These are phyloP conservation scores for Akanthomyces muscarius DNA, from an alignment of 2,329 filamentous ascomycete genomes.

Conservation along the genomic window DNA sequence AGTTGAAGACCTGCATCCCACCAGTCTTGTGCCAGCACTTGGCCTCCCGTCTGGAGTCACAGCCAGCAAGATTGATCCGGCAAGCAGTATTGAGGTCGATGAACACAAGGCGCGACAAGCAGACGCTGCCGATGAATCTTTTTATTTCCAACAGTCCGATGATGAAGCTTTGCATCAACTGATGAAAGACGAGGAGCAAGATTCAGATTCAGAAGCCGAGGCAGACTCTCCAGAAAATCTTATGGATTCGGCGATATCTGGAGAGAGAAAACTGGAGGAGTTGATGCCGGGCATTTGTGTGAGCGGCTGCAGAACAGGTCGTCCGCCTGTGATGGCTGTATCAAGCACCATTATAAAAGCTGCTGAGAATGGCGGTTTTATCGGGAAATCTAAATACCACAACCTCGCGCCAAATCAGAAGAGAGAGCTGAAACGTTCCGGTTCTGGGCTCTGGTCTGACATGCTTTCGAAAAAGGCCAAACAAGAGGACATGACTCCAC, in stretches of 20 bases:
- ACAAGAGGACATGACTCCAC: not conserved
- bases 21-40: constrained; percentile 52
- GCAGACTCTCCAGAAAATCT: not conserved
- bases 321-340: constrained; percentile 36
- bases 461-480: constrained; percentile 9
- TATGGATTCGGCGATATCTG: not conserved
- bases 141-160: constrained; percentile 50
- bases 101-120: constrained; percentile 52
- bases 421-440: constrained; percentile 18
- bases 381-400: constrained; percentile 23
- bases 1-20: constrained; percentile 80
- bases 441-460: constrained; percentile 11
- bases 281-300: constrained; percentile 35
- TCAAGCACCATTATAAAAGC: constrained; percentile 35
- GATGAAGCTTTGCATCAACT: constrained; percentile 42
- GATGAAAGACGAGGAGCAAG: constrained; percentile 12
- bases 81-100: constrained; percentile 58
- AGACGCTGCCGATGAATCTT: constrained; percentile 44
- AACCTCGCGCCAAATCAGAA: not conserved
- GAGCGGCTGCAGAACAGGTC: constrained; percentile 40
- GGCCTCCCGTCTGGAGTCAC: constrained; percentile 34
- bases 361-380: constrained; percentile 36
- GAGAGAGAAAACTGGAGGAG: not conserved
- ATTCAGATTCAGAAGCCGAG: constrained; percentile 8
- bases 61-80: constrained; percentile 25